Conservation (phyloP, 306 rosid species). For the Delonix regia region DNA sequence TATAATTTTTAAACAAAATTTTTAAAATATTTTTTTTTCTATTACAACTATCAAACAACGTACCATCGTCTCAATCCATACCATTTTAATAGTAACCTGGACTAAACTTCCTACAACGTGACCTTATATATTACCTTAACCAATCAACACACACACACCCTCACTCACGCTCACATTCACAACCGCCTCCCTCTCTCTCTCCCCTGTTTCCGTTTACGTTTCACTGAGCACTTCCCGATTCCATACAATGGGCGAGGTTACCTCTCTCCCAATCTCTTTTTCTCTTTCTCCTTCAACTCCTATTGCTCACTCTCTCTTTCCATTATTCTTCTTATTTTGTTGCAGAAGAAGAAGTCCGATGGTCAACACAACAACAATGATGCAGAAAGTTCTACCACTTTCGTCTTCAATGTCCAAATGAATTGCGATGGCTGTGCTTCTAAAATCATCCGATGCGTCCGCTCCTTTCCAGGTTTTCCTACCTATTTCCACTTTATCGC, state of each 20-base stretch:
- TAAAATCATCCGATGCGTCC: slow-evolving; percentile 48
- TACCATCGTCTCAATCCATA: no score
- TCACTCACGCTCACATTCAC: neutral
- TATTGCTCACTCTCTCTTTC: neutral
- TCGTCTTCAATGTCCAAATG: slow-evolving; percentile 63
- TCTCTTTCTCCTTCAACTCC: no score
- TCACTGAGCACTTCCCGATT: neutral
- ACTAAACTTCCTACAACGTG: no score
- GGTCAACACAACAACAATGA: neutral
- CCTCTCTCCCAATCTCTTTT: neutral
- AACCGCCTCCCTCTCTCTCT: neutral
- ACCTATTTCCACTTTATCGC: neutral
- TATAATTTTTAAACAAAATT: no score
- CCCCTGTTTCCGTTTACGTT: neutral
- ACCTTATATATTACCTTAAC: no score
- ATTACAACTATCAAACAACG: no score
- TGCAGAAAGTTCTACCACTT: slow-evolving; percentile 32
- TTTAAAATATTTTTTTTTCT: no score
- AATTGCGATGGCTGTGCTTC: slow-evolving; percentile 78
- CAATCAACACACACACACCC: neutral
- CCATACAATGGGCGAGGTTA: neutral
- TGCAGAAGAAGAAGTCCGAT: slow-evolving; percentile 31
- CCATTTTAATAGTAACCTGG: no score
- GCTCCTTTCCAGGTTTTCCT: slow-evolving; percentile 48
- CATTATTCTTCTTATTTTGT: neutral